These are phyloP conservation scores for Penicillium brevicompactum DNA, from an alignment of 2,329 filamentous ascomycete species.

Conservation along the genomic window DNA sequence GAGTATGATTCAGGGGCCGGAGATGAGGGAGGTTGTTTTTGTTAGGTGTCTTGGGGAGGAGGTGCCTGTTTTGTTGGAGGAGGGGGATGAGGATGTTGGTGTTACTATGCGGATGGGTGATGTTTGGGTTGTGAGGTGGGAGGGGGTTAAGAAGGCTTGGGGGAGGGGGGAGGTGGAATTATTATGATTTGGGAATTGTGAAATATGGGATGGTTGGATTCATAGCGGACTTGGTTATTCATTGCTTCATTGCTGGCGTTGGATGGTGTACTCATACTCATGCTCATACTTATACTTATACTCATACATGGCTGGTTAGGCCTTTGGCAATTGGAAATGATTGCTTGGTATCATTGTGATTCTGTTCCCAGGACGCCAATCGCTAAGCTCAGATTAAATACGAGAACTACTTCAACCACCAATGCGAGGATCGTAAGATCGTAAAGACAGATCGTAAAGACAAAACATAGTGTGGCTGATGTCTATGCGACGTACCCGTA, in stretches of 20 bases:
- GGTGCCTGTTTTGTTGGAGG: constrained; percentile 45
- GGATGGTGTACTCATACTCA: neutral
- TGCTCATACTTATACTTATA: neutral
- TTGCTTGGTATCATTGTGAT: neutral
- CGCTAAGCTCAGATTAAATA: constrained; percentile 26
- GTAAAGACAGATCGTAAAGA: constrained; percentile 6
- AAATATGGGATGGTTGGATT: constrained; percentile 6
- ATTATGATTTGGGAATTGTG: constrained; percentile 27
- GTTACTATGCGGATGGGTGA: constrained; percentile 58
- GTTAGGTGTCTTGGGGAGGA: constrained; percentile 60
- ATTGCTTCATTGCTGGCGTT: neutral
- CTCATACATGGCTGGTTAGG: neutral
- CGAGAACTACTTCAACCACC: neutral
- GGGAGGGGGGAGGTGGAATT: constrained; percentile 47
- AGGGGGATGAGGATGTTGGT: constrained; percentile 32
- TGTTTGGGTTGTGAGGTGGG: constrained; percentile 71
- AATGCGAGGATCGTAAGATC: constrained; percentile 5
- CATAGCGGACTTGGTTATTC: neutral
- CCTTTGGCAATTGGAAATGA: neutral
- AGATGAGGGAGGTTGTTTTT: constrained; percentile 82
- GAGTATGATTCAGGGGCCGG: constrained; percentile 89
- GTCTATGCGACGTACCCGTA: constrained; percentile 48
- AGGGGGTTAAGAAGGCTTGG: constrained; percentile 66
- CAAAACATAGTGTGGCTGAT: neutral
- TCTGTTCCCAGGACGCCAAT: constrained; percentile 21